Evolutionary conservation across 352 stramenopile species (phyloP).

Genomic region (Phytophthora macrochlamydospora): DNA sequence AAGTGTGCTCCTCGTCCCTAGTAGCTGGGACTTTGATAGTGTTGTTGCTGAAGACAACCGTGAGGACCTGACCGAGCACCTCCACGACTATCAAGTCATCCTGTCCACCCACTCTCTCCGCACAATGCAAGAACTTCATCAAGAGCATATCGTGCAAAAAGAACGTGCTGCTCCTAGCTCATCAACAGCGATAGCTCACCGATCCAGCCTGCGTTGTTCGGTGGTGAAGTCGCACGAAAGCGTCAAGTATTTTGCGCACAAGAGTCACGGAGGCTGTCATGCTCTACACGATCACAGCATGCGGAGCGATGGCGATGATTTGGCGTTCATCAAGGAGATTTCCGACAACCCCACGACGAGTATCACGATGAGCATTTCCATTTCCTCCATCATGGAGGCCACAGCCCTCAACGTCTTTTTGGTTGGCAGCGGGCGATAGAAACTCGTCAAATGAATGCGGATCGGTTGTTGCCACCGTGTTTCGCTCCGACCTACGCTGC

Average conservation of each 20-base stretch:
- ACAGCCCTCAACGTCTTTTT: constrained; percentile 5
- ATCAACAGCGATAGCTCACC: neutral
- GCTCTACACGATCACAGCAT: constrained; percentile 14
- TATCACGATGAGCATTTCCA: constrained; percentile 19
- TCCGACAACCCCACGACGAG: constrained; percentile 15
- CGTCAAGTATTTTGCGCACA: constrained; percentile 65
- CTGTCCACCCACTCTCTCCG: constrained; percentile 63
- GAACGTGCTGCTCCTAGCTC: neutral
- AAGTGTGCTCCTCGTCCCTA: constrained; percentile 57
- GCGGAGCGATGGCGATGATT: constrained; percentile 25
- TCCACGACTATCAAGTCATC: constrained; percentile 72
- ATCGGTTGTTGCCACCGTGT: constrained; percentile 31
- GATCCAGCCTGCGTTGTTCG: constrained; percentile 34
- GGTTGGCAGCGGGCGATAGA: constrained; percentile 17
- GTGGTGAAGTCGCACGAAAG: constrained; percentile 62
- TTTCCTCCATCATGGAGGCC: constrained; percentile 1
- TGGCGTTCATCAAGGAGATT: constrained; percentile 2
- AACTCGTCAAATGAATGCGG: constrained; percentile 16
- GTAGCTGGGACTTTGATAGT: constrained; percentile 44
- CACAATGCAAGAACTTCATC: constrained; percentile 43
- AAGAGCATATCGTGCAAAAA: constrained; percentile 30
- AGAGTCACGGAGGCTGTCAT: constrained; percentile 11
- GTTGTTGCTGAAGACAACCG: constrained; percentile 31
- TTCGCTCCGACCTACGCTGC: constrained; percentile 60
- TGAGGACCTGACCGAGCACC: constrained; percentile 44